Evolutionary conservation across 352 stramenopile genomes (phyloP), one percentile per base, ranked within the genome.

Genomic region (Globisporangium iwayamae): DNA sequence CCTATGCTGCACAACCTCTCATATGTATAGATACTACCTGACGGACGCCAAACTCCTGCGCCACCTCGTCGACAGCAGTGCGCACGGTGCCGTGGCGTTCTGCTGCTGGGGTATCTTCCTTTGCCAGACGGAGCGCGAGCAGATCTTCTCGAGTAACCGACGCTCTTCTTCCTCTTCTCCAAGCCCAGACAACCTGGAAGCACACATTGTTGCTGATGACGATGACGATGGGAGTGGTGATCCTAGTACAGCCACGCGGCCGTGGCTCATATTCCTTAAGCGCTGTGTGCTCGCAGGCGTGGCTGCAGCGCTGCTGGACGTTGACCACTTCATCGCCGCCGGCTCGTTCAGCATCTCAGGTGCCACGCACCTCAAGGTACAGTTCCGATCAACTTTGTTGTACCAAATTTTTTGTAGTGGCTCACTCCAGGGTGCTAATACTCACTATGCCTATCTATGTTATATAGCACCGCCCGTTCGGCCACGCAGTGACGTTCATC

Each of bases 321-420:
- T 90, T 30, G 81, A 93, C 71, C 79, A 93, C 69, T 91, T 93
- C 62, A 84, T 91, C 63, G 78, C 76, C 14, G 81, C 83, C 6
- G 68, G 76, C n/a, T 67, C 75, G 1, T 68, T 89, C 46, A 90
- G 61, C 48, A 73, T 93, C 32, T 51, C 66, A 32, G 79, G 73
- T 36, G 83, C 83, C 3, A 89, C 81, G 30, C 76, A 90, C 60
- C 68, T 91, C 48, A 46, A 77, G 8, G 68, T 73, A 43, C 7
- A n/a, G 8, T 54, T 18, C 9, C 36, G 36, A 16, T 10, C 6
- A 25, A 32, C n/a, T 28, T 53, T 3, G 32, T 3, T 22, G 32
- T 10, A 32, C 18, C 18, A 2, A 2, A 36, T 14, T 1, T 16
- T n/a, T 4, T 59, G 36, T 36, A 36, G 4, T 36, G 32, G 32